Conservation (phyloP, 768 basidiomycete genomes). For the Boletus speciosus region DNA sequence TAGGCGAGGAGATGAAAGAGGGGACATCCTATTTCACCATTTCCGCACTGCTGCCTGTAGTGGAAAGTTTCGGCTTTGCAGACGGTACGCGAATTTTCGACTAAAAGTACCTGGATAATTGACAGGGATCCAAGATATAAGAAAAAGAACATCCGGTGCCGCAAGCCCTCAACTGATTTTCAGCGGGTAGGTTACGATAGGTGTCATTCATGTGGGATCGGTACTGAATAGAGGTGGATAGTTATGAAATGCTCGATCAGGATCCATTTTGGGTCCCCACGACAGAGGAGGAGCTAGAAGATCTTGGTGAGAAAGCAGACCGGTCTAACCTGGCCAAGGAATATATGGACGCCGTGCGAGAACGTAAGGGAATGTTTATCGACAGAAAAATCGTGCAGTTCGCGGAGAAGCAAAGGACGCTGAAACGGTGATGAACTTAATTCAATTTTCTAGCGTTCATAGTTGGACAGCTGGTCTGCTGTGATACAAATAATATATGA, state of each 20-base stretch:
- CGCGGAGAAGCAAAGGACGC: slow-evolving; percentile 95
- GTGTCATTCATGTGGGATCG: neutral
- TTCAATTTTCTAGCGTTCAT: too few species aligned
- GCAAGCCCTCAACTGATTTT: slow-evolving; percentile 97
- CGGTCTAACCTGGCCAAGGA: slow-evolving; percentile 87
- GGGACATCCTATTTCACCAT: slow-evolving; percentile 94
- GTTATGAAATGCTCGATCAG: slow-evolving; percentile 89
- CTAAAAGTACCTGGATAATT: neutral
- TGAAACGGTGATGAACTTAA: slow-evolving; percentile 47
- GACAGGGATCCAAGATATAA: slow-evolving; percentile 63
- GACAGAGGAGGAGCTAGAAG: slow-evolving; percentile 94
- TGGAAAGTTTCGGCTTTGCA: slow-evolving; percentile 97
- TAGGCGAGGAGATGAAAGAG: slow-evolving; percentile 98
- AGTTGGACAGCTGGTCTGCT: neutral
- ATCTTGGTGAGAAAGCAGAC: slow-evolving; percentile 95
- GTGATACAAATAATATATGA: slow-evolving; percentile 4
- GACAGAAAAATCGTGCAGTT: slow-evolving; percentile 92
- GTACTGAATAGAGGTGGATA: slow-evolving; percentile 31
- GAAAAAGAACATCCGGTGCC: slow-evolving; percentile 93
- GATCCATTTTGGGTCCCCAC: slow-evolving; percentile 99
- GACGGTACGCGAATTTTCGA: slow-evolving; percentile 56
- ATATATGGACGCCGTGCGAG: slow-evolving; percentile 89
- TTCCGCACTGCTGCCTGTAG: slow-evolving; percentile 85
- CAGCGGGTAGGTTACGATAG: slow-evolving; percentile 61
- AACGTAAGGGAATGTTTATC: slow-evolving; percentile 93